These are phyloP conservation scores for Ganoderma leucocontextum DNA, from an alignment of 1,284 basidiomycete species.

Conservation along the genomic window DNA sequence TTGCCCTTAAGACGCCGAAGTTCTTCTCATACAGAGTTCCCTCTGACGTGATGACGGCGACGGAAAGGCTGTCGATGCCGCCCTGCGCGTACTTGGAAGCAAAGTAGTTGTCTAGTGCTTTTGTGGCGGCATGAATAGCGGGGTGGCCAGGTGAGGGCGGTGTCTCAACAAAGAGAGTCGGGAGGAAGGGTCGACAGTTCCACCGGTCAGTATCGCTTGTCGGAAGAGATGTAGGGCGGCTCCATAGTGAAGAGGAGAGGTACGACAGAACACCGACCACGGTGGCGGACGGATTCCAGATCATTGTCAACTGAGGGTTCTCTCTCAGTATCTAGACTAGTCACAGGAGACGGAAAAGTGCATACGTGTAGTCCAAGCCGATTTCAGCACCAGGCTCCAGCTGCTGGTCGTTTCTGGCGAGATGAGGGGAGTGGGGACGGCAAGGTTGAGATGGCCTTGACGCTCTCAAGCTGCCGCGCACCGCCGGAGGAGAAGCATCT, in stretches of 20 bases:
- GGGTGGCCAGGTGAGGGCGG: conserved; percentile 16
- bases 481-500: neutral
- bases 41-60: conserved; percentile 26
- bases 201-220: conserved; percentile 12
- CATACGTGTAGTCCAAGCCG: neutral
- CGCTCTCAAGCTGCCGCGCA: neutral
- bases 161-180: conserved; percentile 23
- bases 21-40: conserved; percentile 25
- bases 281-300: neutral
- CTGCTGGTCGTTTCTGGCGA: neutral
- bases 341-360: neutral
- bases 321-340: neutral
- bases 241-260: neutral
- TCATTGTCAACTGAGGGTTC: neutral
- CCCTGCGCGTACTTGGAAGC: conserved; percentile 16
- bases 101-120: conserved; percentile 15
- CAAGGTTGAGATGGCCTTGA: neutral
- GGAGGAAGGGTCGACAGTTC: conserved; percentile 27
- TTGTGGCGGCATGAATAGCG: conserved; percentile 11
- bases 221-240: no score
- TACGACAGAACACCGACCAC: neutral
- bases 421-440: neutral
- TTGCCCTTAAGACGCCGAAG: conserved; percentile 29
- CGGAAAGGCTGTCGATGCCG: conserved; percentile 31
- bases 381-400: neutral